A percentile compares a stretch with the other conserved stretches of the same genome.
Conservation (phyloP, 495 filamentous ascomycete genomes). For the Delitschia confertaspora region DNA sequence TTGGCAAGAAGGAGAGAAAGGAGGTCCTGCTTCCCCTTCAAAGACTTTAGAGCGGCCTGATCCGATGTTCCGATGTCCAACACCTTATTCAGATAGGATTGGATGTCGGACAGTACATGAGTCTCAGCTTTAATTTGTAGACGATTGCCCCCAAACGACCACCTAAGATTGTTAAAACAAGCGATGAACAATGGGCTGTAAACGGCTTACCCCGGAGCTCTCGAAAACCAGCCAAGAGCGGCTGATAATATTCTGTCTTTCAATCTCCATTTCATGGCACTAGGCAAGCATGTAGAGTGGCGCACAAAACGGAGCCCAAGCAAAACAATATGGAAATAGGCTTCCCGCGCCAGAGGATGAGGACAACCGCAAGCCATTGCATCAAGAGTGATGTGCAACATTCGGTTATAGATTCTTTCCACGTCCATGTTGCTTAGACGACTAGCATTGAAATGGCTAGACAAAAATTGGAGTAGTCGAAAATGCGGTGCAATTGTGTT, state of each 20-base stretch:
- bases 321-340: slow-evolving; percentile 77
- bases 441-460: slow-evolving; percentile 87
- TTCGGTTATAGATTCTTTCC: slow-evolving; percentile 67
- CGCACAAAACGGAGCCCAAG: slow-evolving; percentile 70
- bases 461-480: slow-evolving; percentile 76
- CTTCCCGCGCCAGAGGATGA: slow-evolving; percentile 83
- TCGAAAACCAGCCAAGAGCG: slow-evolving; percentile 77
- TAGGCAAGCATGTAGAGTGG: slow-evolving; percentile 54
- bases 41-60: slow-evolving; percentile 49
- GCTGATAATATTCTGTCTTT: slow-evolving; percentile 84
- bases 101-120: slow-evolving; percentile 69
- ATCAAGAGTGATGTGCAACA: slow-evolving; percentile 66
- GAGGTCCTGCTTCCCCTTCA: slow-evolving; percentile 72
- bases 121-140: slow-evolving; percentile 90
- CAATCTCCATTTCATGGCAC: slow-evolving; percentile 57
- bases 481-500: slow-evolving; percentile 77
- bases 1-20: slow-evolving; percentile 71
- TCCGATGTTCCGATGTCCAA: slow-evolving; percentile 47
- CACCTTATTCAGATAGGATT: slow-evolving; percentile 49
- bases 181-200: neutral
- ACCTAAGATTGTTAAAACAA: slow-evolving; percentile 38
- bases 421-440: slow-evolving; percentile 70
- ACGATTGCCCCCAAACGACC: slow-evolving; percentile 92
- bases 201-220: slow-evolving; percentile 51
- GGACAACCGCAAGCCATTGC: slow-evolving; percentile 57